Percentiles rank a stretch among this genome's conserved stretches.
These are phyloP conservation scores for Prunus mongolica DNA, from an alignment of 306 rosid genomes.

Conservation along the genomic window DNA sequence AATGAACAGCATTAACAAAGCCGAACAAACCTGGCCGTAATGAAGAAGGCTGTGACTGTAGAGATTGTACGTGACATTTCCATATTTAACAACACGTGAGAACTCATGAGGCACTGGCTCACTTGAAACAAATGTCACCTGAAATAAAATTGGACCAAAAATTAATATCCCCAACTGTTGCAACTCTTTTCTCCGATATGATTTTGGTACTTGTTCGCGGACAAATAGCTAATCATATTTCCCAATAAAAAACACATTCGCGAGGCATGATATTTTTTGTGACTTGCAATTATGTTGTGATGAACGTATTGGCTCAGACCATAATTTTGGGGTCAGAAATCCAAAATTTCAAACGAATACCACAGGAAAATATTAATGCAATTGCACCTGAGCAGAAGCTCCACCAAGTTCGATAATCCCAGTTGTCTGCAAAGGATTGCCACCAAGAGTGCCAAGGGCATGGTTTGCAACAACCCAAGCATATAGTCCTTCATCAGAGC, in stretches of 20 bases:
- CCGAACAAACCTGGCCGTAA: conserved; percentile 70
- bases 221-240: not conserved
- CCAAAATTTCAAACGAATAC: not conserved
- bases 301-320: too few relatives aligned
- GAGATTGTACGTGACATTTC: conserved; percentile 71
- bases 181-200: not conserved
- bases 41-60: conserved; percentile 98
- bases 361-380: conserved; percentile 10
- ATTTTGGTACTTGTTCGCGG: not conserved
- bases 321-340: too few relatives aligned
- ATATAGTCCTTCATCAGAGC: conserved; percentile 88
- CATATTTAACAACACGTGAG: conserved; percentile 54
- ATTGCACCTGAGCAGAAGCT: conserved; percentile 84
- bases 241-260: not conserved
- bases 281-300: too few relatives aligned
- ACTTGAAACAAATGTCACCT: conserved; percentile 89
- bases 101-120: conserved; percentile 64
- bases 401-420: conserved; percentile 94
- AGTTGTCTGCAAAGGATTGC: conserved; percentile 69
- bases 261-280: too few relatives aligned
- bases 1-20: not conserved
- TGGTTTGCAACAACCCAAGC: conserved; percentile 96
- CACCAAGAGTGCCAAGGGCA: conserved; percentile 86
- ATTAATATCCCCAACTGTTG: conserved; percentile 6
- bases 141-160: conserved; percentile 28